Conservation (phyloP, 345 rosid species). For the Firmiana major region DNA sequence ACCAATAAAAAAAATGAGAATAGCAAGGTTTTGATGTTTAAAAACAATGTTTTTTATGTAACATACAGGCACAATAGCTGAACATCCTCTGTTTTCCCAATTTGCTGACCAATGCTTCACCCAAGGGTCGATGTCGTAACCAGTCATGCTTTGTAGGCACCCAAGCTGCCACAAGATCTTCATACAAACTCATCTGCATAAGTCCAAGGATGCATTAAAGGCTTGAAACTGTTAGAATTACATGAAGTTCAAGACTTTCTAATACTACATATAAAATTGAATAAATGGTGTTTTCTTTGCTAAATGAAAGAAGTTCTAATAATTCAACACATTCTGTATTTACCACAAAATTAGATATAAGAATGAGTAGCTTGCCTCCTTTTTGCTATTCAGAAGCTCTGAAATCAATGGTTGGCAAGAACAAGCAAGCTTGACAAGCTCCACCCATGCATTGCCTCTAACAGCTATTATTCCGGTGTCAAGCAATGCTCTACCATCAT, state of each 20-base stretch:
- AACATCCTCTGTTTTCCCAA: slow-evolving; percentile 76
- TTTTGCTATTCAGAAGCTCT: slow-evolving; percentile 58
- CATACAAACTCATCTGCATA: slow-evolving; percentile 92
- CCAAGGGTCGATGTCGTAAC: slow-evolving; percentile 63
- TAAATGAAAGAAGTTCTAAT: not conserved
- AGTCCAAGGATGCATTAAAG: not conserved
- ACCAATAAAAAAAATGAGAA: slow-evolving; percentile 15
- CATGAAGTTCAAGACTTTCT: not conserved
- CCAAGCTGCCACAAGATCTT: slow-evolving; percentile 98
- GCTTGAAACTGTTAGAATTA: not conserved
- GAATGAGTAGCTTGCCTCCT: slow-evolving; percentile 52
- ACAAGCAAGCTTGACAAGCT: slow-evolving; percentile 71
- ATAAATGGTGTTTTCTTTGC: not conserved
- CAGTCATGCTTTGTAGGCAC: slow-evolving; percentile 92
- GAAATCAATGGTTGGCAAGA: slow-evolving; percentile 69
- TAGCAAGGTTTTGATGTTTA: not conserved
- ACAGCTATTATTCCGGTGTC: slow-evolving; percentile 94
- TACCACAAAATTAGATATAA: not conserved
- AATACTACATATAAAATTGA: not conserved
- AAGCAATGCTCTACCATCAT: slow-evolving; percentile 87
- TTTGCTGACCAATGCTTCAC: slow-evolving; percentile 60
- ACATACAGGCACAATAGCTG: slow-evolving; percentile 86
- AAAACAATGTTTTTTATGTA: slow-evolving; percentile 3
- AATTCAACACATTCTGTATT: not conserved
- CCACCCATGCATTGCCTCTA: slow-evolving; percentile 88